Percentiles rank a stretch among this genome's conserved stretches.
Evolutionary conservation across 371 early-diverging fungal species (phyloP).

Genomic region (Rhizomucor pusillus): DNA sequence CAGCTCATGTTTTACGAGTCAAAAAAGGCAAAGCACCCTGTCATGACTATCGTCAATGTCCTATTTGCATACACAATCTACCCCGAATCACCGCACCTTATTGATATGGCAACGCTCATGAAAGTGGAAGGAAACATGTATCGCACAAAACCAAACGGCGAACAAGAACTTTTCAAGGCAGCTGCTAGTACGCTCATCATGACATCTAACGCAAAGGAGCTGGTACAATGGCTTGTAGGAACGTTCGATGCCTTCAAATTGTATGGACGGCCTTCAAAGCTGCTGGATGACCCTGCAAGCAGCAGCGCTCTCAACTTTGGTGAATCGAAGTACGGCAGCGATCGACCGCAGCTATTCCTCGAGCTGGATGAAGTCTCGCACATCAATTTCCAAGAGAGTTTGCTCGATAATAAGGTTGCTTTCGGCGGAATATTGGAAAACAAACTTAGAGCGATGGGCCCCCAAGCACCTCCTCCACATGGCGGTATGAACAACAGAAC

Average conservation of each 20-base stretch:
- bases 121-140: constrained; percentile 37
- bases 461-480: constrained; percentile 1
- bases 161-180: constrained; percentile 10
- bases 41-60: constrained; percentile 56
- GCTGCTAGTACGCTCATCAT: constrained; percentile 38
- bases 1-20: constrained; percentile 59
- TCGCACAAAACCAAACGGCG: constrained; percentile 15
- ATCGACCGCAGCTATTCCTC: constrained; percentile 24
- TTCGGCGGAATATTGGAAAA: constrained; percentile 23
- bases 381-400: constrained; percentile 19
- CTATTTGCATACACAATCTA: constrained; percentile 72
- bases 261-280: constrained; percentile 43
- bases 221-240: constrained; percentile 46
- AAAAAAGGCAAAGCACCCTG: constrained; percentile 56
- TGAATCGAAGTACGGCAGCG: constrained; percentile 4
- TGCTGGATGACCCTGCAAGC: constrained; percentile 28
- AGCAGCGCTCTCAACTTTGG: constrained; percentile 37
- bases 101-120: constrained; percentile 39
- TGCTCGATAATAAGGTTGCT: constrained; percentile 30
- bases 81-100: constrained; percentile 52
- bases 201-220: constrained; percentile 36
- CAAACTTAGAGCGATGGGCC: constrained; percentile 9
- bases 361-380: constrained; percentile 22
- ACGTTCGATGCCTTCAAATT: constrained; percentile 50
- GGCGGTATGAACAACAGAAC: constrained; percentile 10